Evolutionary conservation across 2,329 filamentous ascomycete genomes (phyloP), one percentile per base, ranked within the genome.

Genomic region (Diplodia corticola): DNA sequence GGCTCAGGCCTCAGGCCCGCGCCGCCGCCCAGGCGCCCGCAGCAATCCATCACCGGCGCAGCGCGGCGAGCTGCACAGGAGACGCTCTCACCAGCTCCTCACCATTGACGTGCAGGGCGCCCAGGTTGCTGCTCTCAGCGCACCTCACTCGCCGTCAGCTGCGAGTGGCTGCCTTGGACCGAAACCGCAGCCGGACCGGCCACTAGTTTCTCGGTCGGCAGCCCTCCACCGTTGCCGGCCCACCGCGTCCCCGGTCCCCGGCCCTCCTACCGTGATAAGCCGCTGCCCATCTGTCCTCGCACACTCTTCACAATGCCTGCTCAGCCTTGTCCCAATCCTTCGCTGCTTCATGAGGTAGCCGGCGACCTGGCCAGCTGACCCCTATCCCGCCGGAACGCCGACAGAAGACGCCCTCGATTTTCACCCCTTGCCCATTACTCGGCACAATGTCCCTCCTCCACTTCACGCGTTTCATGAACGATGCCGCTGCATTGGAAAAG

Each of bases 391-490:
- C 51, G 15, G 7, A 20, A 5, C 28, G n/a, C 20, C 30, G 51
- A 33, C 4, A 26, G 20, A 10, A 22, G 13, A 40, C 17, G 5
- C 12, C 2, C 51, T 33, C 17, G 13, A n/a, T 22, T 17, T 22
- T 22, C 17, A 5, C 12, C 37, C 35, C 22, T 44, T 35, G 1
- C 1, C 35, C 53, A 44, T n/a, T 15, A 17, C 24, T 49, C 40
- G 44, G 17, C 24, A 48, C 17, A 48, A 66, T 66, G 64, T 66
- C 64, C 5, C 64, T 66, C 55, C 26, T 66, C 49, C 48, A 61
- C 6, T 66, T 66, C 55, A 66, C 64, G n/a, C 48, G 51, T 22
- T 66, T 66, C 49, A 63, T 66, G 55, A 66, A 66, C 55, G 57
- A 66, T 49, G 64, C 64, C 26, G 64, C 64, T 2, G 64, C 55